These are phyloP conservation scores for Lyophyllum shimeji DNA, from an alignment of 768 basidiomycete genomes.

Conservation along the genomic window DNA sequence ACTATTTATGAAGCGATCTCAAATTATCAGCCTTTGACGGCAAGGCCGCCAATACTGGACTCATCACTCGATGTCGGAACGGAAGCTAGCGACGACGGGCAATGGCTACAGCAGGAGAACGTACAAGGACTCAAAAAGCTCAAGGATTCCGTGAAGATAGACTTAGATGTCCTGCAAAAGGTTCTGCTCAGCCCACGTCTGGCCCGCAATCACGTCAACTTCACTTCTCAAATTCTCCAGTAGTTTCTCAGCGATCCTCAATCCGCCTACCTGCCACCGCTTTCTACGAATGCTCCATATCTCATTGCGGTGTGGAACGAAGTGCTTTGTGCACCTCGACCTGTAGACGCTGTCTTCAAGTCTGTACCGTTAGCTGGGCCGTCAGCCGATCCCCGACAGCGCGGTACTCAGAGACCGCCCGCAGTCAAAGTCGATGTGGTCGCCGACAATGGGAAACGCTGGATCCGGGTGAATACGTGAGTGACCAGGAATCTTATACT, in stretches of 20 bases:
- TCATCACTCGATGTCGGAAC: constrained; percentile 35
- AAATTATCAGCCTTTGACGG: constrained; percentile 36
- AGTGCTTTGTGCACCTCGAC: constrained; percentile 56
- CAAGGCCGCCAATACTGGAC: constrained; percentile 44
- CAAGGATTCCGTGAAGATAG: constrained; percentile 43
- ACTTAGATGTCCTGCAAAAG: constrained; percentile 45
- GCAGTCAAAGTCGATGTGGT: constrained; percentile 81
- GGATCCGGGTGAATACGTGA: constrained; percentile 90
- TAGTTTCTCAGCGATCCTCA: constrained; percentile 61
- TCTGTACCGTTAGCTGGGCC: constrained; percentile 36
- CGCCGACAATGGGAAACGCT: constrained; percentile 67
- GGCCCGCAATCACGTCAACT: background rate
- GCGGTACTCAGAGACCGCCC: constrained; percentile 23
- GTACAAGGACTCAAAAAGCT: constrained; percentile 48
- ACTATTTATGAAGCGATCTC: constrained; percentile 36
- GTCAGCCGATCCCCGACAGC: constrained; percentile 17
- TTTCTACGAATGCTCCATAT: constrained; percentile 80
- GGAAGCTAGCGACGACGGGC: constrained; percentile 36
- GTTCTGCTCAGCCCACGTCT: constrained; percentile 23
- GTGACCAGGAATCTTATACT: constrained; percentile 30
- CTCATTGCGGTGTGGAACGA: constrained; percentile 84
- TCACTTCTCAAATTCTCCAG: constrained; percentile 32
- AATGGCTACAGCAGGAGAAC: constrained; percentile 41
- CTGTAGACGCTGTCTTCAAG: constrained; percentile 59
- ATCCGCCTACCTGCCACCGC: constrained; percentile 43